Base-by-base conservation (phyloP, 2,329 filamentous ascomycete species). In the Aspergillus sp. region DNA sequence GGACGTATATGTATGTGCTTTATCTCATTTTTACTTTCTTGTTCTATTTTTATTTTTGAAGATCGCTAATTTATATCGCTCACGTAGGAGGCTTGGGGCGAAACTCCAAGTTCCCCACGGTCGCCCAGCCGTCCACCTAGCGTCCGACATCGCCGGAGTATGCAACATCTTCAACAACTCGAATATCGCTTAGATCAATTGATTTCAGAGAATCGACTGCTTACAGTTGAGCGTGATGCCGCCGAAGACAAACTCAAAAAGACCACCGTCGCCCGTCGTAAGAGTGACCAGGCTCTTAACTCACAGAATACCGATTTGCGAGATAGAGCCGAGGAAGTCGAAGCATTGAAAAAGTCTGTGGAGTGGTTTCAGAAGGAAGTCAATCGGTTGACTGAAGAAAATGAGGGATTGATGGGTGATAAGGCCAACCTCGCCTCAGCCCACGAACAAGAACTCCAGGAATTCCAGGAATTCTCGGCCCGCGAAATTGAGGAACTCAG, bases 111-210 rank as follows among this genome's bases (percentile, higher is more conserved):
- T 64, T 95, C 90, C 66, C 90, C 91, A 63, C 84, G 86, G 62
- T 97, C 93, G 62, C 93, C 93, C 47, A 95, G 89, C 59, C 84
- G 91, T 70, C 90, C 93, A 60, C 89, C 90, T 64, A 96, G 90
- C 76, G 87, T 98, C 81, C 90, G 91, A 60, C 90, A 91, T 66
- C 88, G 91, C 65, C 93, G 95, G 72, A 97, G 91, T 78, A 91
- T 97, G 84, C 91, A 97, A 73, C 83, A 91, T 47, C 83, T 97
- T 52, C 73, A 80, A 64, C 91, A 98, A 61, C 83, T 98, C 64
- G 90, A 97, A 74, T 78, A 81, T 51, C 83, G 81, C 61, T 80
- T 98, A 60, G 89, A 96, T 59, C 85, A 91, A 68, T 77, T 98
- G 55, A 76, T 86, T 37, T 83, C 85, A 19, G 91, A 98, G 67